These are phyloP conservation scores for Stramenopiles sp. DNA, from an alignment of 352 stramenopile genomes.

Conservation along the genomic window DNA sequence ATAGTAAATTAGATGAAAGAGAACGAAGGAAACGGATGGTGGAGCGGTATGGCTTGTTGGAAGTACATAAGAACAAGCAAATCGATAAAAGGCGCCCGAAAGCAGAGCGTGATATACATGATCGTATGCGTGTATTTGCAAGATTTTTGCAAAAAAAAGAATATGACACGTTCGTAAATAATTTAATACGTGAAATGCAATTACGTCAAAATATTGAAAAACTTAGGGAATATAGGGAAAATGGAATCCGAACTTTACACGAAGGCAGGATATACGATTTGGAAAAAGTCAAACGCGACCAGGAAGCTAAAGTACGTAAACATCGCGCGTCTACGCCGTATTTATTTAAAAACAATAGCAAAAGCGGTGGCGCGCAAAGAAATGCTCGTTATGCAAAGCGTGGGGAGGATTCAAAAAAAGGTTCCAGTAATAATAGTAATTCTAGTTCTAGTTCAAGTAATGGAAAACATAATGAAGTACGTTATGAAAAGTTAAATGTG, in stretches of 20 bases:
- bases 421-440: not conserved
- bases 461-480: not conserved
- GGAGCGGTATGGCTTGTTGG: conserved; percentile 52
- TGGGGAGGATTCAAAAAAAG: not conserved
- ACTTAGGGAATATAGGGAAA: conserved; percentile 81
- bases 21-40: conserved; percentile 73
- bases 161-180: conserved; percentile 71
- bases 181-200: conserved; percentile 62
- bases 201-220: conserved; percentile 84
- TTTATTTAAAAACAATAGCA: not conserved
- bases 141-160: conserved; percentile 76
- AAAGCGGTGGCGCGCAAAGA: not conserved
- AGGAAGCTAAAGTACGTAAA: conserved; percentile 61
- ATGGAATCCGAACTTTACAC: conserved; percentile 71
- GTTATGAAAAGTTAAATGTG: not conserved
- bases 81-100: conserved; percentile 63
- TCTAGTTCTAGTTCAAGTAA: not conserved
- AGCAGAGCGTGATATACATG: conserved; percentile 79
- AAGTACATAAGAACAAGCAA: conserved; percentile 53
- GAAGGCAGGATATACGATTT: conserved; percentile 82
- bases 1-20: conserved; percentile 75
- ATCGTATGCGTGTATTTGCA: conserved; percentile 77
- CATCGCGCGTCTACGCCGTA: conserved; percentile 26
- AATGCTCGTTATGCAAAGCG: not conserved
- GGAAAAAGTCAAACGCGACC: conserved; percentile 73